Evolutionary conservation across 371 early-diverging fungal genomes (phyloP).

Genomic region (Mortierella sp.): DNA sequence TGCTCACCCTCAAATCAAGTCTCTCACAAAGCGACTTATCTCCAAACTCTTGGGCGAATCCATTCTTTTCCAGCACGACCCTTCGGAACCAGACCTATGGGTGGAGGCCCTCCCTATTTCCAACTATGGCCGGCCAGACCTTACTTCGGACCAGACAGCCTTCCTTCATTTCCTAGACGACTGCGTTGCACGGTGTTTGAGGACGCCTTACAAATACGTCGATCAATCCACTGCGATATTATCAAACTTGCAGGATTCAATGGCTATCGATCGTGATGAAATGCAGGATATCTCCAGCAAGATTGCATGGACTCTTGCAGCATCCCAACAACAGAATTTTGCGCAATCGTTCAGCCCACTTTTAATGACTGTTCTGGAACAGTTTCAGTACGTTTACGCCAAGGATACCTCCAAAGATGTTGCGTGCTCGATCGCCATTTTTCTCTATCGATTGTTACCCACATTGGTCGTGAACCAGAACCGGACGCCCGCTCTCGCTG

Average conservation of each 20-base stretch:
- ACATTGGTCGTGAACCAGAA: constrained; percentile 54
- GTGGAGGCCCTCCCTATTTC: constrained; percentile 64
- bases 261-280: constrained; percentile 9
- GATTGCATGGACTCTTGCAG: constrained; percentile 12
- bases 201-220: constrained; percentile 71
- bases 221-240: constrained; percentile 62
- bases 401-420: constrained; percentile 44
- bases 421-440: constrained; percentile 46
- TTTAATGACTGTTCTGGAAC: constrained; percentile 62
- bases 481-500: constrained; percentile 30
- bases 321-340: constrained; percentile 29
- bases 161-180: constrained; percentile 75
- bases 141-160: constrained; percentile 55
- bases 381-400: constrained; percentile 58
- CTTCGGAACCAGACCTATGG: constrained; percentile 71
- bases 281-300: constrained; percentile 18
- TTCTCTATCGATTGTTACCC: constrained; percentile 53
- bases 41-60: constrained; percentile 66
- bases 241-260: constrained; percentile 32
- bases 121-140: constrained; percentile 30
- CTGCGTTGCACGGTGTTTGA: constrained; percentile 65
- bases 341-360: constrained; percentile 69
- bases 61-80: constrained; percentile 72
- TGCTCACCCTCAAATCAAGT: constrained; percentile 60
- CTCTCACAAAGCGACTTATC: constrained; percentile 61